Percentiles rank a stretch among this genome's conserved stretches.
These are phyloP conservation scores for Colletotrichum acutatum DNA, from an alignment of 2,329 filamentous ascomycete genomes.

Conservation along the genomic window DNA sequence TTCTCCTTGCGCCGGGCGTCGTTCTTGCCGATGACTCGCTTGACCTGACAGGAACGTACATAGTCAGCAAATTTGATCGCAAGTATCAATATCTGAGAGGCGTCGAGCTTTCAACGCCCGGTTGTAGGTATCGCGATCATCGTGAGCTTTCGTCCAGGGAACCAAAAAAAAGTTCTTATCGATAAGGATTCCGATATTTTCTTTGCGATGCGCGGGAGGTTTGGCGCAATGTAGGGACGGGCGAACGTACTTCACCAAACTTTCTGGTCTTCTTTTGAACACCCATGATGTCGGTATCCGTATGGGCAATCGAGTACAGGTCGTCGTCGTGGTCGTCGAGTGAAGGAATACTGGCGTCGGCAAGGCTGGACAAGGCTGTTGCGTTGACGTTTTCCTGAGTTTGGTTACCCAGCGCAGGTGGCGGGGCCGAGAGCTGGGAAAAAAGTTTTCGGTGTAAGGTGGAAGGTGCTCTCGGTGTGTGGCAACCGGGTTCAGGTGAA, in stretches of 20 bases:
- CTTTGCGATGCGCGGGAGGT: background rate
- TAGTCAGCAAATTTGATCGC: slow-evolving; percentile 16
- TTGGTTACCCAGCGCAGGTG: background rate
- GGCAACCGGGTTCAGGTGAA: background rate
- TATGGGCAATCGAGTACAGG: background rate
- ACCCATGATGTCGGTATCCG: slow-evolving; percentile 70
- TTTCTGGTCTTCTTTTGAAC: slow-evolving; percentile 91
- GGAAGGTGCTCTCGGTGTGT: background rate
- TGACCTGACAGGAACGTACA: slow-evolving; percentile 61
- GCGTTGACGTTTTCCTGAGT: background rate
- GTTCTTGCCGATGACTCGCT: slow-evolving; percentile 83
- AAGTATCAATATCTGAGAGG: background rate
- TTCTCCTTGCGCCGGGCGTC: slow-evolving; percentile 88
- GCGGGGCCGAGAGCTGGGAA: slow-evolving; percentile 4
- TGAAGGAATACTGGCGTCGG: background rate
- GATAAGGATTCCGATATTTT: slow-evolving; percentile 19
- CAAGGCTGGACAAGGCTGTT: slow-evolving; percentile 30
- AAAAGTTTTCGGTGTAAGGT: slow-evolving; percentile 32
- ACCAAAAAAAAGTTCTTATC: slow-evolving; percentile 17
- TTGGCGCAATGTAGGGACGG: slow-evolving; percentile 37
- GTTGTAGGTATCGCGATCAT: slow-evolving; percentile 39
- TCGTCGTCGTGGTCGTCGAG: background rate
- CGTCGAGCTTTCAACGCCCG: background rate
- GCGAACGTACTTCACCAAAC: slow-evolving; percentile 73
- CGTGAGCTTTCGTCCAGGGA: slow-evolving; percentile 24